Conservation (phyloP, 768 basidiomycete species). For the Chlorophyllum brunneum region DNA sequence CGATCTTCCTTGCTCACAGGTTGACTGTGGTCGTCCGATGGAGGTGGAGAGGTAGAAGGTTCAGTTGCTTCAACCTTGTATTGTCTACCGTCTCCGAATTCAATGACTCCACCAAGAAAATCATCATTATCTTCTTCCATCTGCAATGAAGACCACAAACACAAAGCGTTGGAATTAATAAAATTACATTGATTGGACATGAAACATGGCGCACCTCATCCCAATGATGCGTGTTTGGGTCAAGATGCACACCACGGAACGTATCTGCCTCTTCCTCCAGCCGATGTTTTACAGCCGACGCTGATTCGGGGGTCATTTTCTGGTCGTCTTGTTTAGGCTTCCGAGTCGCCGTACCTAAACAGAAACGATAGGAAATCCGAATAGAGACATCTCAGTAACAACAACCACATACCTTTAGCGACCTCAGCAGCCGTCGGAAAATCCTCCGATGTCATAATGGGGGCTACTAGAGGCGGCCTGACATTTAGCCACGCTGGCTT, state of each 20-base stretch:
- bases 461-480: constrained; percentile 34
- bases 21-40: constrained; percentile 23
- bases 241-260: constrained; percentile 89
- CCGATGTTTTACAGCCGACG: constrained; percentile 49
- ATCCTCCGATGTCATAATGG: constrained; percentile 53
- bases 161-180: constrained; percentile 2
- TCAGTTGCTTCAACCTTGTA: constrained; percentile 71
- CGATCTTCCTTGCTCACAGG: constrained; percentile 81
- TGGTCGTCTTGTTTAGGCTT: constrained; percentile 34
- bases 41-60: constrained; percentile 23
- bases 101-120: constrained; percentile 84
- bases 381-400: neutral
- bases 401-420: constrained; percentile 60
- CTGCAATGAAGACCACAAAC: constrained; percentile 31
- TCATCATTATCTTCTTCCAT: constrained; percentile 93
- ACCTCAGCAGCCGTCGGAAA: constrained; percentile 98
- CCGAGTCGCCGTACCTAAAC: constrained; percentile 27
- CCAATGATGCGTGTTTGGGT: constrained; percentile 96
- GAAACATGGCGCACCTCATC: constrained; percentile 73
- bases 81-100: constrained; percentile 93
- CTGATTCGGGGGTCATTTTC: constrained; percentile 43
- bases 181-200: neutral
- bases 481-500: constrained; percentile 77
- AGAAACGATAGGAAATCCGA: constrained; percentile 7
- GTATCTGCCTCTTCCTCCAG: constrained; percentile 84